These are phyloP conservation scores for Mycena galopus DNA, from an alignment of 768 basidiomycete genomes.

Conservation along the genomic window DNA sequence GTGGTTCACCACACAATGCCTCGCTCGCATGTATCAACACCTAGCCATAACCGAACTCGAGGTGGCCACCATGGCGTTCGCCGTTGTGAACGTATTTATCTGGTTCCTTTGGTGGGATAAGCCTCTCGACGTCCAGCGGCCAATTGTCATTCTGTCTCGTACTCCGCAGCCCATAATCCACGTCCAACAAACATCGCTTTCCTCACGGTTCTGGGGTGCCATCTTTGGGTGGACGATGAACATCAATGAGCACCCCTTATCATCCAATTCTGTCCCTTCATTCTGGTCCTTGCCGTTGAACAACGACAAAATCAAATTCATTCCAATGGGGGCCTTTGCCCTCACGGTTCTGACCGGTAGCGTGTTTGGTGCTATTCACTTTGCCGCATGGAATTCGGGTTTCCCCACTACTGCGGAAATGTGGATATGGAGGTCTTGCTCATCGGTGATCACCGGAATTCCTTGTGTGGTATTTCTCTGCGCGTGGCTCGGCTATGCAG, in stretches of 20 bases:
- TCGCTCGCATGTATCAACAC: slow-evolving; percentile 38
- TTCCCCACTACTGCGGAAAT: slow-evolving; percentile 38
- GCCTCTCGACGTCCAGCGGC: slow-evolving; percentile 48
- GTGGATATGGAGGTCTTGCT: slow-evolving; percentile 39
- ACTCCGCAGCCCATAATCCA: too few relatives aligned
- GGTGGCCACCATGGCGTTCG: slow-evolving; percentile 51
- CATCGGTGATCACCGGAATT: slow-evolving; percentile 24
- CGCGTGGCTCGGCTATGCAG: too few relatives aligned
- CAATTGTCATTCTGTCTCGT: slow-evolving; percentile 28
- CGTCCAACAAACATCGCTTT: too few relatives aligned
- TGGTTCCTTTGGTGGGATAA: slow-evolving; percentile 57
- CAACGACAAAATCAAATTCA: too few relatives aligned
- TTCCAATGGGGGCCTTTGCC: too few relatives aligned
- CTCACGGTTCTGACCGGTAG: slow-evolving; percentile 26
- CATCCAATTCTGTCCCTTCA: background rate
- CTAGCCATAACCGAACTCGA: slow-evolving; percentile 52
- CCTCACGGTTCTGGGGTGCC: too few relatives aligned
- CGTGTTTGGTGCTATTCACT: slow-evolving; percentile 46
- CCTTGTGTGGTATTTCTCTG: slow-evolving; percentile 4
- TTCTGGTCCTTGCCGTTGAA: too few relatives aligned
- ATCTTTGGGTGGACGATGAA: too few relatives aligned
- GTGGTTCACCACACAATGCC: slow-evolving; percentile 52
- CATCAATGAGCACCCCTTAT: too few relatives aligned
- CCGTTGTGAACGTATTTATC: slow-evolving; percentile 44
- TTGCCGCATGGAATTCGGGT: slow-evolving; percentile 39